Base-by-base conservation (phyloP, 306 rosid species). In the Neltuma alba region DNA sequence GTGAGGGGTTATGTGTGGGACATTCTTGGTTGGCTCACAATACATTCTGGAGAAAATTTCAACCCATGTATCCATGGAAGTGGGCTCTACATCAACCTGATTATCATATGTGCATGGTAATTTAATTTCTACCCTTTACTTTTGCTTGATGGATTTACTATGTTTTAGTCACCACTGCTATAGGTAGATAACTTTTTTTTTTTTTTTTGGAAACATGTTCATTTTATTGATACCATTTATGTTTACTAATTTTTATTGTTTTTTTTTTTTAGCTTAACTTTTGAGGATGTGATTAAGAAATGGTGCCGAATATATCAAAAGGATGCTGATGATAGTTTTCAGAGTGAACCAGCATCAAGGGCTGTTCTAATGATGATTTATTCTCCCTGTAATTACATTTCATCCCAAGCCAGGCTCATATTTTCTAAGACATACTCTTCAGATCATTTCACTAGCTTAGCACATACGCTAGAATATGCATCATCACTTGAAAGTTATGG, bases 21-120 rank as follows among this genome's bases (percentile, higher is more conserved):
- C 84, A 91, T 91, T 88, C 93, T 94, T 55, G 97, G 99, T 79
- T 89, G 91, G 88, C 94, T 94, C 79, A 86, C 84, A 37, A 78
- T 85, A 66, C 93, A 92, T 75, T 87, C 85, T 57, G 82, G 82
- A 76, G 91, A 88, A 87, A 91, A 81, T 80, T 87, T 91, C 74
- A 75, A 86, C 78, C 88, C 86, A 41, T 47, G 44, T 44, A 67
- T 72, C 7, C 73, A 67, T 74, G 86, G 80, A 76, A 88, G 74
- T 54, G 85, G 85, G 40, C 74, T 77, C 84, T 73, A 74, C 79
- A 75, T 89, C 71, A 87, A 87, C 83, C 41, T 84, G 48, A 92
- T 94, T 54, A 89, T 94, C 33, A 67, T 78, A 50, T 88, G 87
- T 85, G 92, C 97, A 63, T 89, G 99, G 99, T 94, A 88, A 87